Evolutionary conservation across 1,139 yeast genomes (phyloP).

Genomic region (Pichia sp.): DNA sequence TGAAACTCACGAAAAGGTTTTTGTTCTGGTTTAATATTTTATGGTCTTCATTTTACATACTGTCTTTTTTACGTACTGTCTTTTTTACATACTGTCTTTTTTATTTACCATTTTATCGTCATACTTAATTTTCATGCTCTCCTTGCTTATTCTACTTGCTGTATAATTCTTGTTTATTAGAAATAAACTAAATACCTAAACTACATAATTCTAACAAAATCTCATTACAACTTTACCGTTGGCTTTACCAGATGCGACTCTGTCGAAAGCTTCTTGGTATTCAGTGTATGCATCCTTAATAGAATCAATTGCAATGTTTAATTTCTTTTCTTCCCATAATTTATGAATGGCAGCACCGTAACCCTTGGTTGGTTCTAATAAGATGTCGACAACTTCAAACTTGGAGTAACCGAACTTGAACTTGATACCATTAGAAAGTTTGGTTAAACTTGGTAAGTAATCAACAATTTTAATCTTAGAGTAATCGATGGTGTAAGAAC

Average conservation of each 20-base stretch:
- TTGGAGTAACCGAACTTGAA: conserved; percentile 23
- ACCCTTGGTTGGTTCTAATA: conserved; percentile 8
- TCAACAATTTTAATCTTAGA: conserved; percentile 6
- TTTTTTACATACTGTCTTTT: too few relatives aligned
- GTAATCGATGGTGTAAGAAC: conserved; percentile 32
- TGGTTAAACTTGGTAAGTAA: conserved; percentile 16
- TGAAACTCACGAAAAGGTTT: conserved; percentile 24
- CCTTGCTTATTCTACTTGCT: too few relatives aligned
- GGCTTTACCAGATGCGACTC: conserved; percentile 45
- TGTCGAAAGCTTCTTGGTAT: conserved; percentile 48
- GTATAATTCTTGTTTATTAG: too few relatives aligned
- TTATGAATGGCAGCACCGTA: conserved; percentile 25
- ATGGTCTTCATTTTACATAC: too few relatives aligned
- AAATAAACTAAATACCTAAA: background rate
- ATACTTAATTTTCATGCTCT: too few relatives aligned
- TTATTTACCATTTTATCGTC: too few relatives aligned
- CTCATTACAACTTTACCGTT: conserved; percentile 58
- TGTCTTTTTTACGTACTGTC: too few relatives aligned
- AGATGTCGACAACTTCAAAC: conserved; percentile 19
- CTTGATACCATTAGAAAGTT: conserved; percentile 15
- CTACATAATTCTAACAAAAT: conserved; percentile 10
- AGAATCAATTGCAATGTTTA: conserved; percentile 52
- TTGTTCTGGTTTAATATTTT: too few relatives aligned
- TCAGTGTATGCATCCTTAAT: conserved; percentile 46
- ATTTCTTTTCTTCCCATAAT: conserved; percentile 41